Percentiles rank a stretch among this genome's conserved stretches.
These are phyloP conservation scores for Tribonema minus DNA, from an alignment of 108 stramenopile species.

Conservation along the genomic window DNA sequence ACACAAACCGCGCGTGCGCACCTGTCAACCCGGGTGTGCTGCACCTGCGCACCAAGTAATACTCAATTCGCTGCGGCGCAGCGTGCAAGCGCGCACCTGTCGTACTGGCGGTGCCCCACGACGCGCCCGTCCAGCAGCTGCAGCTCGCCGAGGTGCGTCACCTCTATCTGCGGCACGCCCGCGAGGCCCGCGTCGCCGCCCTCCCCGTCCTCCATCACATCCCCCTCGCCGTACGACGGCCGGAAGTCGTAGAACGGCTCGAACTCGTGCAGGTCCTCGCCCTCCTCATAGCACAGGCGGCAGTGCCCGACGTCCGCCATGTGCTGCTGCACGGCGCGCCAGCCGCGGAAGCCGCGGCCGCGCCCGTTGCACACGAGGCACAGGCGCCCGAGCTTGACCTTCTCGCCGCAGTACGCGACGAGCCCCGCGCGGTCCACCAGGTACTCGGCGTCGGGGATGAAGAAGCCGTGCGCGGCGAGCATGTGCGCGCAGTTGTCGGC, in stretches of 20 bases:
- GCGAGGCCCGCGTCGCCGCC: slow-evolving; percentile 15
- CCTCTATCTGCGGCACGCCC: neutral
- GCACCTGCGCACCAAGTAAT: too few relatives aligned
- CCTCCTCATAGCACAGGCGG: slow-evolving; percentile 79
- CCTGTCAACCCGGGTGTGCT: too few relatives aligned
- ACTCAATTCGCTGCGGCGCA: too few relatives aligned
- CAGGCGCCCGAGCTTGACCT: slow-evolving; percentile 80
- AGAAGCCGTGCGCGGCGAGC: slow-evolving; percentile 60
- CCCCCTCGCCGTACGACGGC: slow-evolving; percentile 64
- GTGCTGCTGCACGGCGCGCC: slow-evolving; percentile 62
- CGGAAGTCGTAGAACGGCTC: slow-evolving; percentile 92
- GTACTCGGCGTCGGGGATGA: slow-evolving; percentile 84
- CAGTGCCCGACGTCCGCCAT: slow-evolving; percentile 70
- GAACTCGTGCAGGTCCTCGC: slow-evolving; percentile 83
- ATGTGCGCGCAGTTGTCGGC: slow-evolving; percentile 61
- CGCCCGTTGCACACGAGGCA: slow-evolving; percentile 86
- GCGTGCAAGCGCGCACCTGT: too few relatives aligned
- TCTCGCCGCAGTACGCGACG: slow-evolving; percentile 83
- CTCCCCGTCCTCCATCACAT: too few relatives aligned
- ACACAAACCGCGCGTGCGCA: too few relatives aligned
- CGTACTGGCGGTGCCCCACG: slow-evolving; percentile 48
- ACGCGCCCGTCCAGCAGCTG: slow-evolving; percentile 42
- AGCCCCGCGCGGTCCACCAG: slow-evolving; percentile 72
- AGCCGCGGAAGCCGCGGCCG: slow-evolving; percentile 74
- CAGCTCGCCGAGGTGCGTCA: slow-evolving; percentile 42